Percentiles rank a stretch among this genome's conserved stretches.
These are phyloP conservation scores for Zygnema circumcarinatum DNA, from an alignment of 139 green algal species.

Conservation along the genomic window DNA sequence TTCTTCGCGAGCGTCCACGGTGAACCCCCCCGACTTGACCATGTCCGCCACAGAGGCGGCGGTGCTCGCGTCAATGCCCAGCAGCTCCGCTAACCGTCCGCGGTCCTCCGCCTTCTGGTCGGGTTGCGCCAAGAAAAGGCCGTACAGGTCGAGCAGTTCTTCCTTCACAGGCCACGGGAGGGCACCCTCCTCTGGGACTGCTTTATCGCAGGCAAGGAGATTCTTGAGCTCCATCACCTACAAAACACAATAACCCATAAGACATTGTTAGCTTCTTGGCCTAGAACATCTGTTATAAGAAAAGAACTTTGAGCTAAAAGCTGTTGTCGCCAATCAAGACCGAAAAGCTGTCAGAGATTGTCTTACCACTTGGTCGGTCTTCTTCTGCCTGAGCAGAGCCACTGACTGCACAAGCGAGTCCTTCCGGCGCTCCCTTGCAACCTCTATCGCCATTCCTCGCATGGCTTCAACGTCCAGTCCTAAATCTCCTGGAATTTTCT, in stretches of 20 bases:
- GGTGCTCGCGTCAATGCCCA: conserved; percentile 41
- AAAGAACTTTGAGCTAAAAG: background rate
- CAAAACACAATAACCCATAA: background rate
- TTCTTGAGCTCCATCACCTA: conserved; percentile 31
- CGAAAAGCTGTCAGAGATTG: too few relatives aligned
- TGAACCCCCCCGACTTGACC: conserved; percentile 43
- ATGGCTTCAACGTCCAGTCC: conserved; percentile 67
- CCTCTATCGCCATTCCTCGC: conserved; percentile 62
- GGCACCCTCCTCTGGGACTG: conserved; percentile 66
- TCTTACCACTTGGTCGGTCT: conserved; percentile 65
- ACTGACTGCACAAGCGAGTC: conserved; percentile 78
- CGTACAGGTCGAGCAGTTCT: conserved; percentile 87
- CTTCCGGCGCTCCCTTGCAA: conserved; percentile 71
- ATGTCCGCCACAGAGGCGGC: conserved; percentile 29
- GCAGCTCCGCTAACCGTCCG: conserved; percentile 30
- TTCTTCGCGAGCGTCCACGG: conserved; percentile 37
- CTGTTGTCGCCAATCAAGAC: background rate
- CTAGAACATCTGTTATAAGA: background rate
- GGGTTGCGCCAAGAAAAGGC: conserved; percentile 68
- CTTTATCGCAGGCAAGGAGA: conserved; percentile 58
- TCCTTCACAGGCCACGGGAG: conserved; percentile 56
- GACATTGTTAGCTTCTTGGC: background rate
- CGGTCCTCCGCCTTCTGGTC: background rate
- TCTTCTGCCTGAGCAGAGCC: conserved; percentile 75
- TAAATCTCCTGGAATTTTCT: conserved; percentile 76